A percentile compares a stretch with the other conserved stretches of the same genome.
phyloP scores from a whole-genome alignment of 169 alveolate genomes.

The Cytauxzoon felis region DNA sequence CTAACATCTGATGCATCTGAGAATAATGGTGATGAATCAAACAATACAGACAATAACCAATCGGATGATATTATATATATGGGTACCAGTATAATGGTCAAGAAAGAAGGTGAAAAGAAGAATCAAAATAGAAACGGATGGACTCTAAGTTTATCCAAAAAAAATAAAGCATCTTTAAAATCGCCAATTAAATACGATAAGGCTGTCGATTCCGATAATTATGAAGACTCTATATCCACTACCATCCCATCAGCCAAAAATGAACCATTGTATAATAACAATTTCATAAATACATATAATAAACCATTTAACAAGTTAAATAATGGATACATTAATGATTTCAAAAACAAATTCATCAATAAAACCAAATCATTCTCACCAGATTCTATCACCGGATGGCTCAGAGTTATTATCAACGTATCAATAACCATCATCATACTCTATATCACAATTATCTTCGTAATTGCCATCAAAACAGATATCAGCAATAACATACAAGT shows the following conservation, averaged over 20 bases:
- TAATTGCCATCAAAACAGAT: slow-evolving; percentile 36
- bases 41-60: background rate
- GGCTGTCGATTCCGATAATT: too few relatives aligned
- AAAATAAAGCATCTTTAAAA: background rate
- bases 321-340: too few relatives aligned
- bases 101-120: slow-evolving; percentile 10
- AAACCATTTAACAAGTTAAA: too few relatives aligned
- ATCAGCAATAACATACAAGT: slow-evolving; percentile 44
- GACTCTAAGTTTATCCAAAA: background rate
- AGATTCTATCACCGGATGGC: slow-evolving; percentile 48
- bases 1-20: too few relatives aligned
- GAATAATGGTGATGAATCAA: too few relatives aligned
- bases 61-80: slow-evolving; percentile 45
- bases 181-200: background rate
- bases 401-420: slow-evolving; percentile 46
- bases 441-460: slow-evolving; percentile 20
- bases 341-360: too few relatives aligned
- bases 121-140: background rate
- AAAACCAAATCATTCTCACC: slow-evolving; percentile 34
- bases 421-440: slow-evolving; percentile 23
- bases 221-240: too few relatives aligned
- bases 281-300: too few relatives aligned
- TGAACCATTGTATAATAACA: too few relatives aligned
- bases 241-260: too few relatives aligned
- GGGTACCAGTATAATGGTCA: slow-evolving; percentile 46